Evolutionary conservation across 352 stramenopile genomes (phyloP).

Genomic region (Phytophthora kernoviae): DNA sequence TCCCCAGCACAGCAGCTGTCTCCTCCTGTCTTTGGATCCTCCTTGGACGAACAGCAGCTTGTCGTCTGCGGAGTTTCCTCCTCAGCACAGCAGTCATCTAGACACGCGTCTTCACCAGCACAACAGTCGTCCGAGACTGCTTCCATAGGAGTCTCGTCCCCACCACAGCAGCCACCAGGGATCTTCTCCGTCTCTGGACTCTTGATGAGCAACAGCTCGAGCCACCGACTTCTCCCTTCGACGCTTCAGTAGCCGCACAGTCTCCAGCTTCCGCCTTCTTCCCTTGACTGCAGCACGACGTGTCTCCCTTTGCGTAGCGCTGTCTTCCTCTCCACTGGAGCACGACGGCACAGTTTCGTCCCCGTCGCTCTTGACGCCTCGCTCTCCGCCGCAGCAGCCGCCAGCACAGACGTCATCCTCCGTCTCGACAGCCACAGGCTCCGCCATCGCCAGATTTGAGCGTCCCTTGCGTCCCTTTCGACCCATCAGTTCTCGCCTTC

Average conservation of each 20-base stretch:
- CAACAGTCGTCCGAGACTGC: background rate
- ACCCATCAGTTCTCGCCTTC: background rate
- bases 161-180: background rate
- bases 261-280: background rate
- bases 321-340: constrained; percentile 24
- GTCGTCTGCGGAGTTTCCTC: constrained; percentile 7
- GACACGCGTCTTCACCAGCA: background rate
- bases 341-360: constrained; percentile 29
- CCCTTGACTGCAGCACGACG: background rate
- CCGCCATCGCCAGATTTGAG: background rate
- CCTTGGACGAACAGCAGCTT: constrained; percentile 17
- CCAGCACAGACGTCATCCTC: background rate
- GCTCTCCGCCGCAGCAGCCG: constrained; percentile 8
- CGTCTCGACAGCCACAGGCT: constrained; percentile 1
- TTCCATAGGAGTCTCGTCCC: background rate
- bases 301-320: constrained; percentile 1
- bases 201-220: constrained; percentile 17
- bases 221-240: background rate
- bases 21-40: background rate
- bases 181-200: background rate
- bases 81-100: background rate
- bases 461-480: constrained; percentile 6
- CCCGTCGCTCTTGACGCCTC: constrained; percentile 22
- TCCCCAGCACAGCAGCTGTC: background rate
- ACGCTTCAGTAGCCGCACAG: background rate